These are phyloP conservation scores for Pestalotiopsis fici DNA, from an alignment of 2,329 filamentous ascomycete species.

Conservation along the genomic window DNA sequence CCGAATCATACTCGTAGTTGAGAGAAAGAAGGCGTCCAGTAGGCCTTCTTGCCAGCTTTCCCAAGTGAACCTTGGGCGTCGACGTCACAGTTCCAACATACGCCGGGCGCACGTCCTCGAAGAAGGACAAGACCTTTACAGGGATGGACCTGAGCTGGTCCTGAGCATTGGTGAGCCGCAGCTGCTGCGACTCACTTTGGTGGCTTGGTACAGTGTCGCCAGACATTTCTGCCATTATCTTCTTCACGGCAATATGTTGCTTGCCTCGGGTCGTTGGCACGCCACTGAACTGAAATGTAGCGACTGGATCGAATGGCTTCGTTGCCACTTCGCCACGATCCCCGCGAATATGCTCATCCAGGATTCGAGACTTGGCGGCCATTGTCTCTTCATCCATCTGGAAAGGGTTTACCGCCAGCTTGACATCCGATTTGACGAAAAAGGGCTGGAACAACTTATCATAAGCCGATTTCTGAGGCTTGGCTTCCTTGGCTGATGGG, in stretches of 20 bases:
- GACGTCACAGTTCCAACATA: slow-evolving; percentile 76
- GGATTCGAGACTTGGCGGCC: slow-evolving; percentile 47
- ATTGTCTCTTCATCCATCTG: slow-evolving; percentile 59
- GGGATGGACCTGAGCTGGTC: slow-evolving; percentile 47
- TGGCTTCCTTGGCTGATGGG: slow-evolving; percentile 16
- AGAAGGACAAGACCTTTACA: slow-evolving; percentile 64
- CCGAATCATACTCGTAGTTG: slow-evolving; percentile 83
- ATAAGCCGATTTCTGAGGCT: slow-evolving; percentile 52
- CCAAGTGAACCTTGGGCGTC: slow-evolving; percentile 50
- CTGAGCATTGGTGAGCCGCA: slow-evolving; percentile 36
- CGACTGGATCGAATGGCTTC: slow-evolving; percentile 43
- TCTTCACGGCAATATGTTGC: slow-evolving; percentile 54
- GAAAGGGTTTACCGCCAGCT: slow-evolving; percentile 63
- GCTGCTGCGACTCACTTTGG: slow-evolving; percentile 41
- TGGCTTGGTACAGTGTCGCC: slow-evolving; percentile 34
- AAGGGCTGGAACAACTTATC: slow-evolving; percentile 78
- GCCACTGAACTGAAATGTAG: slow-evolving; percentile 46
- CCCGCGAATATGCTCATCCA: slow-evolving; percentile 54
- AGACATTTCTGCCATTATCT: slow-evolving; percentile 60
- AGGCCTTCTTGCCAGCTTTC: slow-evolving; percentile 55
- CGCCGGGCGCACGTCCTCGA: slow-evolving; percentile 65
- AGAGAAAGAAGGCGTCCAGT: slow-evolving; percentile 55
- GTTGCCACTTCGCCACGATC: slow-evolving; percentile 45
- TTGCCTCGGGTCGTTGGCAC: slow-evolving; percentile 45
- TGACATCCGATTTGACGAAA: slow-evolving; percentile 72